Conservation (phyloP, 108 stramenopile genomes). For the Chaetoceros tenuissimus region DNA sequence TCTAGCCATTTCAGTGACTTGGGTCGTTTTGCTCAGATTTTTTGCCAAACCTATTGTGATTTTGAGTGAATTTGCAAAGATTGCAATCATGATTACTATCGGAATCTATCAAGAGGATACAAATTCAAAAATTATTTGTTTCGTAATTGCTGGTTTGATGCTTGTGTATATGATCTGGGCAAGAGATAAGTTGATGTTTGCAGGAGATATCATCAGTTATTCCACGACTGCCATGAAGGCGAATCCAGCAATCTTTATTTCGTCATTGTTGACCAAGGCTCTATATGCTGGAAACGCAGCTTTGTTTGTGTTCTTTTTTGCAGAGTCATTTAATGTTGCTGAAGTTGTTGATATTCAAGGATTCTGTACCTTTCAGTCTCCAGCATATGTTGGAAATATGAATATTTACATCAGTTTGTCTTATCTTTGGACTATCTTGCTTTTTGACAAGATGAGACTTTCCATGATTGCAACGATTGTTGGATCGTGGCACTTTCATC, state of each 20-base stretch:
- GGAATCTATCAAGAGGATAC: background rate
- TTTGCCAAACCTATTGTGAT: conserved; percentile 12
- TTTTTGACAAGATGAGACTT: conserved; percentile 7
- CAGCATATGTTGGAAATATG: conserved; percentile 1
- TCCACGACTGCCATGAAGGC: conserved; percentile 7
- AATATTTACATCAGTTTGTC: conserved; percentile 2
- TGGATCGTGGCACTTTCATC: conserved; percentile 15
- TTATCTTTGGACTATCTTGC: conserved; percentile 6
- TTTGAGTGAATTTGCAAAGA: conserved; percentile 1
- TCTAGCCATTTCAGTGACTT: conserved; percentile 1
- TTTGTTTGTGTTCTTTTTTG: conserved; percentile 6
- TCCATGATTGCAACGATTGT: conserved; percentile 5
- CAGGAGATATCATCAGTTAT: conserved; percentile 4
- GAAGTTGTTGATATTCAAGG: background rate
- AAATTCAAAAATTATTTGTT: background rate
- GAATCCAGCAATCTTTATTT: conserved; percentile 10
- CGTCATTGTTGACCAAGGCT: background rate
- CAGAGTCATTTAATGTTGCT: conserved; percentile 1
- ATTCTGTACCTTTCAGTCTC: background rate
- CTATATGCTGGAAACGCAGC: conserved; percentile 8
- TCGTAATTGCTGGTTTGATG: background rate
- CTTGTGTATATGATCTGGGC: conserved; percentile 4
- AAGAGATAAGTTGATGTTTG: conserved; percentile 8
- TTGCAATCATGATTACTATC: conserved; percentile 1
- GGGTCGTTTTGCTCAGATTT: conserved; percentile 6